phyloP scores from a whole-genome alignment of 176 grass and related monocot species.

The Triticum aestivum region DNA sequence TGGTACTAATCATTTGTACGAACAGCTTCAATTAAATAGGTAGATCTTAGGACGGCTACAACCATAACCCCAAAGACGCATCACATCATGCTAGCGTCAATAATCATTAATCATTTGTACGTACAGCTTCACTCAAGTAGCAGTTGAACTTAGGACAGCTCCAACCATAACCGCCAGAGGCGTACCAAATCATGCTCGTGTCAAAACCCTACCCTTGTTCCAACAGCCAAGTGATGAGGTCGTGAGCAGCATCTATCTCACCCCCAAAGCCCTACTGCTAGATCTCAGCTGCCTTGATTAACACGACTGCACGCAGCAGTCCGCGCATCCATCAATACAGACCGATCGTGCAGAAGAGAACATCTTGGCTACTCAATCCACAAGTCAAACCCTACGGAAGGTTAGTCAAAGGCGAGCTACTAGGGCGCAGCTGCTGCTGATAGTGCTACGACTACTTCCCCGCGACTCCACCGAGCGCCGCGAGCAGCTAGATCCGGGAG shows the following conservation, averaged over 20 bases:
- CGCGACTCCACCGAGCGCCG: background rate
- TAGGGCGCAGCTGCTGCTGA: background rate
- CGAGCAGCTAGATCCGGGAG: slow-evolving; percentile 1
- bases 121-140: background rate
- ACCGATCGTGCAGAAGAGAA: background rate
- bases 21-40: background rate
- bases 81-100: background rate
- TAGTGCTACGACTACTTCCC: background rate
- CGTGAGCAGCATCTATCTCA: background rate
- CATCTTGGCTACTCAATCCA: background rate
- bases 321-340: background rate
- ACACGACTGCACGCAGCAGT: background rate
- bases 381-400: background rate
- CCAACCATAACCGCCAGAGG: background rate
- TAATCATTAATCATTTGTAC: background rate
- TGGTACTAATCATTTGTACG: background rate
- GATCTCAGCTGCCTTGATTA: background rate
- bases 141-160: background rate
- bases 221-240: background rate
- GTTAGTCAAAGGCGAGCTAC: background rate
- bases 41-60: background rate
- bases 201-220: background rate
- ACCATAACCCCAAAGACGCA: background rate
- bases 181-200: background rate
- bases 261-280: background rate